phyloP scores from a whole-genome alignment of 2,329 filamentous ascomycete species.

The Monosporascus sp. region DNA sequence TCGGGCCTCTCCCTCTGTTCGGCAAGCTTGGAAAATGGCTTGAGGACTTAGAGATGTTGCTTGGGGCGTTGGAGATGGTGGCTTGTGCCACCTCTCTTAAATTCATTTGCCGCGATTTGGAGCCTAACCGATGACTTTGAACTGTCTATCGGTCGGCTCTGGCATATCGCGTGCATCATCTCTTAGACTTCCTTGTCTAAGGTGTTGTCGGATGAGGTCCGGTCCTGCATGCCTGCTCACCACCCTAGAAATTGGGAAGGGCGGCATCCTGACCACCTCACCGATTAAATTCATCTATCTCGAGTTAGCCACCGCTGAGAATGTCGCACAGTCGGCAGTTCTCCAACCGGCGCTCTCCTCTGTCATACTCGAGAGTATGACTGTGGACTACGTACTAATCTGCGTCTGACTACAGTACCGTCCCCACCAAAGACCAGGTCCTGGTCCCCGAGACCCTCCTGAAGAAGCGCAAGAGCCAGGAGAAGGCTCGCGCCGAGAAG shows the following conservation, averaged over 20 bases:
- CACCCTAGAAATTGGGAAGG: constrained; percentile 12
- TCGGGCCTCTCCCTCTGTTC: constrained; percentile 53
- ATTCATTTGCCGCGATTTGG: constrained; percentile 58
- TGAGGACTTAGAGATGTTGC: constrained; percentile 54
- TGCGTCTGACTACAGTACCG: constrained; percentile 63
- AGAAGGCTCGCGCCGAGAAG: constrained; percentile 95
- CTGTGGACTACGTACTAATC: constrained; percentile 73
- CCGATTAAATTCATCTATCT: constrained; percentile 70
- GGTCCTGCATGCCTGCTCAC: constrained; percentile 6
- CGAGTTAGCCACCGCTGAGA: constrained; percentile 86
- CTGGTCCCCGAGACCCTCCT: constrained; percentile 98
- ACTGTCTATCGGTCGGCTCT: constrained; percentile 18
- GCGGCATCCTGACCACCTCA: constrained; percentile 45
- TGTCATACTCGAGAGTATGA: constrained; percentile 54
- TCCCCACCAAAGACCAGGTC: constrained; percentile 91
- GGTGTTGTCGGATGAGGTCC: constrained; percentile 75
- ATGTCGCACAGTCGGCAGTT: constrained; percentile 91
- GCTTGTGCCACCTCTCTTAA: constrained; percentile 65
- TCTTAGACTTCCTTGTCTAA: constrained; percentile 40
- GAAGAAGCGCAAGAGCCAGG: constrained; percentile 99
- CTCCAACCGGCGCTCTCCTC: constrained; percentile 75
- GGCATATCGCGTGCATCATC: constrained; percentile 40
- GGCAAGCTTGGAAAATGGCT: constrained; percentile 40
- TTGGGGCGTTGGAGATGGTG: constrained; percentile 78
- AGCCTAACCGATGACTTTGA: constrained; percentile 18